Evolutionary conservation across 768 basidiomycete genomes (phyloP).

Genomic region (Polyporus arcularius): DNA sequence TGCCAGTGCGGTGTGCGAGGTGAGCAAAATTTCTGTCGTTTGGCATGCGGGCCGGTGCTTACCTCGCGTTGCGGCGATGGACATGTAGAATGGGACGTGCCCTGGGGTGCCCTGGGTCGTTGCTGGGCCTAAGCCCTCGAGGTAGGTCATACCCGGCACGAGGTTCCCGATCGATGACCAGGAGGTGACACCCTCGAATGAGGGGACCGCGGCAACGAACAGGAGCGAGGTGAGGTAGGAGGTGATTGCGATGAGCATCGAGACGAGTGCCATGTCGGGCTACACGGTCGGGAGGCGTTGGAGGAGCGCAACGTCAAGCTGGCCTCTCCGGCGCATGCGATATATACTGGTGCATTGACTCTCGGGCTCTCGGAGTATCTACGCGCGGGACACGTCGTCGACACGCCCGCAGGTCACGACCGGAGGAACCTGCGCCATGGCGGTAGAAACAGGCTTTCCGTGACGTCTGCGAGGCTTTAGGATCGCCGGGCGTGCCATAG

Average conservation of each 20-base stretch:
- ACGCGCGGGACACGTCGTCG: slow-evolving; percentile 5
- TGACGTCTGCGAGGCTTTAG: slow-evolving; percentile 14
- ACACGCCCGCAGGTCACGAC: slow-evolving; percentile 10
- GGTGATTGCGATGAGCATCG: slow-evolving; percentile 14
- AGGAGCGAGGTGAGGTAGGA: slow-evolving; percentile 6
- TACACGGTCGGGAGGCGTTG: not conserved
- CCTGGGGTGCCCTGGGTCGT: not conserved
- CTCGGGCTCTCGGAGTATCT: slow-evolving; percentile 13
- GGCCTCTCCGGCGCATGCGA: not conserved
- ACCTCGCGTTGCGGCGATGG: slow-evolving; percentile 25
- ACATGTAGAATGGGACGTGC: slow-evolving; percentile 20
- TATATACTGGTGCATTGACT: slow-evolving; percentile 1
- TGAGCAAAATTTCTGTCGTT: not conserved
- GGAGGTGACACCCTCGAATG: slow-evolving; percentile 25
- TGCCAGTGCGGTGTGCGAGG: slow-evolving; percentile 20
- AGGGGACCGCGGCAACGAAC: slow-evolving; percentile 21
- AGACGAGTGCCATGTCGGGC: slow-evolving; percentile 6
- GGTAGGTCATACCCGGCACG: slow-evolving; percentile 27
- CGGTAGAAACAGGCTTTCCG: not conserved
- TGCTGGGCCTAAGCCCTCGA: slow-evolving; percentile 24
- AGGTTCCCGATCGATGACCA: slow-evolving; percentile 25
- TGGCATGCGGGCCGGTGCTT: not conserved
- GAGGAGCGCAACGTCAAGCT: not conserved
- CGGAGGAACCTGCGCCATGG: slow-evolving; percentile 11
- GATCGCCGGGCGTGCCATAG: not conserved